Evolutionary conservation across 208 protist genomes (phyloP).

Genomic region (Angomonas deanei): DNA sequence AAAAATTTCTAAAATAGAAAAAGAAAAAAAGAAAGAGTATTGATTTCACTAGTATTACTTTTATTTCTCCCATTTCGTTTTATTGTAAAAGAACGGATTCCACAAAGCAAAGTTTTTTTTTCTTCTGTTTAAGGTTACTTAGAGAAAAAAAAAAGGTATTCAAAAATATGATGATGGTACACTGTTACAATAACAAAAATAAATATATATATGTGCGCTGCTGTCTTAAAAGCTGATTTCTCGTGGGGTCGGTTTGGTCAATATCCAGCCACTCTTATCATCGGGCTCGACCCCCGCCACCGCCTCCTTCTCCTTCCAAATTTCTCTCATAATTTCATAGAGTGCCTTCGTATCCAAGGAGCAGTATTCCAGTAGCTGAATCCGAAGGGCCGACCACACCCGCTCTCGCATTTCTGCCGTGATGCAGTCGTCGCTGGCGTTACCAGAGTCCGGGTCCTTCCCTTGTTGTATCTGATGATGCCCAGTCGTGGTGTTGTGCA

Average conservation of each 20-base stretch:
- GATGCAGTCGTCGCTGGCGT: slow-evolving; percentile 15
- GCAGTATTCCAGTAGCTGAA: slow-evolving; percentile 89
- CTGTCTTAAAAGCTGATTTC: slow-evolving; percentile 44
- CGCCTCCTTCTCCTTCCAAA: slow-evolving; percentile 57
- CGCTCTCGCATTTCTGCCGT: slow-evolving; percentile 48
- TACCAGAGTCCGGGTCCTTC: background rate
- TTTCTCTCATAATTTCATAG: slow-evolving; percentile 87
- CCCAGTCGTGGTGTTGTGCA: slow-evolving; percentile 23
- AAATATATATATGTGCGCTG: background rate
- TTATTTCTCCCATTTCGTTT: too few relatives aligned
- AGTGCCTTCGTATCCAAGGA: slow-evolving; percentile 81
- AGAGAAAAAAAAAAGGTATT: background rate
- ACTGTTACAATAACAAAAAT: background rate
- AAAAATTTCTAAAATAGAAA: background rate
- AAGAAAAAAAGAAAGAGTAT: background rate
- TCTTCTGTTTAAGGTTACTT: background rate
- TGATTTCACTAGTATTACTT: background rate
- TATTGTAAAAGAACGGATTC: too few relatives aligned
- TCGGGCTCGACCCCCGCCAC: slow-evolving; percentile 23
- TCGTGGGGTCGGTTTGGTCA: slow-evolving; percentile 46
- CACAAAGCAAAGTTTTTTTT: slow-evolving; percentile 1
- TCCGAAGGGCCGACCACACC: slow-evolving; percentile 71
- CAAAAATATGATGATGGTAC: background rate
- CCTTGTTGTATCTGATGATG: background rate
- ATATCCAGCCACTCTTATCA: slow-evolving; percentile 85